Percentiles rank a stretch among this genome's conserved stretches.
Evolutionary conservation across 75 land plant genomes (phyloP).

Genomic region (Pseudotsuga menziesii): DNA sequence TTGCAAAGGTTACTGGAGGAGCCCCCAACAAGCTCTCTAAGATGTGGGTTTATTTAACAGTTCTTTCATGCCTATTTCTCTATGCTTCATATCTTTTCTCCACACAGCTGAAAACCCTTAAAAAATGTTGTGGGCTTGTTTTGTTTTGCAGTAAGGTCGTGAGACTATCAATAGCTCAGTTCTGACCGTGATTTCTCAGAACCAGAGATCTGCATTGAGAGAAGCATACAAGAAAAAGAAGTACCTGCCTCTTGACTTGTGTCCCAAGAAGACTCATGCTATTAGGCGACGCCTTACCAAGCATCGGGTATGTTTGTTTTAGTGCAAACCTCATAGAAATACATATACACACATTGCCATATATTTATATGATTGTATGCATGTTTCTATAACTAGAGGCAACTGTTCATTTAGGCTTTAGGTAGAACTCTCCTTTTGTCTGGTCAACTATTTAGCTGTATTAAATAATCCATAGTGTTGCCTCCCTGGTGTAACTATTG

Average conservation of each 20-base stretch:
- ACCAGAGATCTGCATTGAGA: conserved; percentile 61
- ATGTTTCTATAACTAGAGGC: too few species aligned
- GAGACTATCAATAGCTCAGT: conserved; percentile 74
- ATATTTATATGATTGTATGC: too few species aligned
- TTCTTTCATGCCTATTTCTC: background rate
- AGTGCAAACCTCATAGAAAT: too few species aligned
- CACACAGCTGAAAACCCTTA: too few species aligned
- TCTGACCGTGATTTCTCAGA: conserved; percentile 75
- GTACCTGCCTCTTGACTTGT: conserved; percentile 65
- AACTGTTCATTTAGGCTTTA: too few species aligned
- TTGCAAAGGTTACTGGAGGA: conserved; percentile 78
- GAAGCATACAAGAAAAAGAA: conserved; percentile 70
- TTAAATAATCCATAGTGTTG: too few species aligned
- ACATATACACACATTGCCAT: too few species aligned
- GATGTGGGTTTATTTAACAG: conserved; percentile 26
- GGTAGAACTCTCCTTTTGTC: too few species aligned
- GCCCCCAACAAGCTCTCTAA: conserved; percentile 87
- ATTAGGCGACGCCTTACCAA: conserved; percentile 68
- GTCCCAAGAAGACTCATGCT: conserved; percentile 84
- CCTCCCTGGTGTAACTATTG: too few species aligned
- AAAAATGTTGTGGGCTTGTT: background rate
- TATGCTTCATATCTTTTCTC: background rate
- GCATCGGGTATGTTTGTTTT: conserved; percentile 41
- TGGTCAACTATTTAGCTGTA: too few species aligned
- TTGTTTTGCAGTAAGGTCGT: conserved; percentile 71